Evolutionary conservation across 2,329 filamentous ascomycete species (phyloP).

Genomic region (Huntiella abstrusa): DNA sequence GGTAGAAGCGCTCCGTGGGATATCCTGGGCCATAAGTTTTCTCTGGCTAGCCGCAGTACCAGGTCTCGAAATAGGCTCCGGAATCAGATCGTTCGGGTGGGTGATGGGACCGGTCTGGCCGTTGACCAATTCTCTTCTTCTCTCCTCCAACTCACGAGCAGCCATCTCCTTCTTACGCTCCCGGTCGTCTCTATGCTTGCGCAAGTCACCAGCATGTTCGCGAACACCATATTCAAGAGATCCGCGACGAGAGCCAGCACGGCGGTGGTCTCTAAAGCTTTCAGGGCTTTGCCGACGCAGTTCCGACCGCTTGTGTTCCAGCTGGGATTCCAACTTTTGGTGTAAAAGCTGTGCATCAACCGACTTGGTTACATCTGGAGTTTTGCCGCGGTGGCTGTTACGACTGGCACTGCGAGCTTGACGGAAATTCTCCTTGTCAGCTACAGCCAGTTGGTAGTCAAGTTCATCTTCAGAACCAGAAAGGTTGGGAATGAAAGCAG

Average conservation of each 20-base stretch:
- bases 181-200: conserved; percentile 38
- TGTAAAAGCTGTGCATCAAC: background rate
- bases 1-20: conserved; percentile 44
- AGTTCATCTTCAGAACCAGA: conserved; percentile 47
- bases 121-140: conserved; percentile 64
- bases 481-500: conserved; percentile 30
- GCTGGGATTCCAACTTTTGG: background rate
- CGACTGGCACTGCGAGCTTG: conserved; percentile 34
- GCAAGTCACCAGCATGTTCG: conserved; percentile 34
- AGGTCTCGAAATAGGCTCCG: conserved; percentile 15
- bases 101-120: conserved; percentile 64
- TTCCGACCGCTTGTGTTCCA: conserved; percentile 13
- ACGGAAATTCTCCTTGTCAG: conserved; percentile 36
- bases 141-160: conserved; percentile 72
- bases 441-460: conserved; percentile 33
- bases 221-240: conserved; percentile 22
- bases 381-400: conserved; percentile 16
- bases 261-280: background rate
- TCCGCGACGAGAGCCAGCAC: conserved; percentile 4
- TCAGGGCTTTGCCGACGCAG: background rate
- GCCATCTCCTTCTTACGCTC: conserved; percentile 53
- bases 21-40: conserved; percentile 24
- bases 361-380: conserved; percentile 14
- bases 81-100: conserved; percentile 42
- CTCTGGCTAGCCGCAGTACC: conserved; percentile 15